Percentiles rank a stretch among this genome's conserved stretches.
These are phyloP conservation scores for Candida mesenterica DNA, from an alignment of 1,139 yeast genomes.

Conservation along the genomic window DNA sequence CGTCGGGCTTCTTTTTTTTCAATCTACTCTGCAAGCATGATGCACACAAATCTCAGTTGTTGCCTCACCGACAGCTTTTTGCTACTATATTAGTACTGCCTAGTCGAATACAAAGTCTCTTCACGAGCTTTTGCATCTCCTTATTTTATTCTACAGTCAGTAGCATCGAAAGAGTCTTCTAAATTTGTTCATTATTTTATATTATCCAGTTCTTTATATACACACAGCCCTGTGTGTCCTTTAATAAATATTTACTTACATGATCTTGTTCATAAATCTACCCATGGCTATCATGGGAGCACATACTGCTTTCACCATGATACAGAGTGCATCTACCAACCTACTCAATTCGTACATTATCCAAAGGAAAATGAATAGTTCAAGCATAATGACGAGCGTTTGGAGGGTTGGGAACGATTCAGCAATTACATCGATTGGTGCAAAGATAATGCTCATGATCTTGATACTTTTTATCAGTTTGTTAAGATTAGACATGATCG, in stretches of 20 bases:
- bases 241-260: constrained; percentile 15
- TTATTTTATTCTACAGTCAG: too few relatives aligned
- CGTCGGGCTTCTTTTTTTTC: constrained; percentile 17
- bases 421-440: constrained; percentile 44
- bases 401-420: constrained; percentile 40
- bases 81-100: too few relatives aligned
- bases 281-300: constrained; percentile 52
- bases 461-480: constrained; percentile 35
- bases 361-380: constrained; percentile 43
- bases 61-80: too few relatives aligned
- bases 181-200: too few relatives aligned
- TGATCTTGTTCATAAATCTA: constrained; percentile 42
- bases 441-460: constrained; percentile 38
- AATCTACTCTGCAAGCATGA: not conserved
- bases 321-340: constrained; percentile 45
- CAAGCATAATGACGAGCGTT: constrained; percentile 39
- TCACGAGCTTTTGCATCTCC: too few relatives aligned
- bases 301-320: constrained; percentile 48
- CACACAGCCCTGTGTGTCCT: not conserved
- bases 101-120: too few relatives aligned
- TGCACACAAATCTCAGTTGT: not conserved
- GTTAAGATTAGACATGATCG: constrained; percentile 28
- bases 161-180: too few relatives aligned
- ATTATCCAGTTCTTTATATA: not conserved
- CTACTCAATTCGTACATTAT: constrained; percentile 43